Conservation (phyloP, 208 protist species). For the Crithidia expoeki region DNA sequence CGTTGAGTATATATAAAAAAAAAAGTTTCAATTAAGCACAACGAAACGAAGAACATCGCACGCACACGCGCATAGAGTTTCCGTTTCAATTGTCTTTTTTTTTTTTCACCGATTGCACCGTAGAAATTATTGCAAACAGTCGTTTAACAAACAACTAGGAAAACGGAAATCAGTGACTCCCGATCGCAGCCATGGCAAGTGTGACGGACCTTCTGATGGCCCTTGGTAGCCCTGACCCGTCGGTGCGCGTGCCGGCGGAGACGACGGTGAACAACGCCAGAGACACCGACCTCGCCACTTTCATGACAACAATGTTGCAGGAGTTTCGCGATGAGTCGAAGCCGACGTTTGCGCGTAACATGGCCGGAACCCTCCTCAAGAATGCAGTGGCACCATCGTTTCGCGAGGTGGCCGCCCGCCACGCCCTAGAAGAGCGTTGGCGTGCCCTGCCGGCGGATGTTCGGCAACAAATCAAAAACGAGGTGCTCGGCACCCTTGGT, state of each 20-base stretch:
- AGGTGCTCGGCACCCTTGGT: conserved; percentile 83
- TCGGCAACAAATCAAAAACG: conserved; percentile 67
- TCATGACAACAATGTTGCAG: conserved; percentile 82
- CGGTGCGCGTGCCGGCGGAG: conserved; percentile 78
- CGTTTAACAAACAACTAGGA: background rate
- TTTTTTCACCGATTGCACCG: too few relatives aligned
- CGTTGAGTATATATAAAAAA: background rate
- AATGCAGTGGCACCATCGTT: conserved; percentile 94
- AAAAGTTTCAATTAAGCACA: background rate
- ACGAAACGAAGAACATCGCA: too few relatives aligned
- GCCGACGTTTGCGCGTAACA: conserved; percentile 75
- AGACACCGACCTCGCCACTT: conserved; percentile 75
- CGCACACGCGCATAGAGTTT: too few relatives aligned
- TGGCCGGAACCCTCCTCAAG: conserved; percentile 95
- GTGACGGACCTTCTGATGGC: conserved; percentile 77
- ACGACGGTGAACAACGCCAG: conserved; percentile 68
- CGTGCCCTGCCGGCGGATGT: conserved; percentile 54
- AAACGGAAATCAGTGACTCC: too few relatives aligned
- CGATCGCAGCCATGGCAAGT: conserved; percentile 53
- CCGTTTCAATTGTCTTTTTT: too few relatives aligned
- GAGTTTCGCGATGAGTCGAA: conserved; percentile 94
- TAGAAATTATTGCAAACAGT: too few relatives aligned
- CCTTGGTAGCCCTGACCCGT: conserved; percentile 68
- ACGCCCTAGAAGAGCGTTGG: conserved; percentile 73
- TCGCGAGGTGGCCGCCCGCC: conserved; percentile 71